Evolutionary conservation across 768 basidiomycete genomes (phyloP).

Genomic region (Leccinum disarticulatum): DNA sequence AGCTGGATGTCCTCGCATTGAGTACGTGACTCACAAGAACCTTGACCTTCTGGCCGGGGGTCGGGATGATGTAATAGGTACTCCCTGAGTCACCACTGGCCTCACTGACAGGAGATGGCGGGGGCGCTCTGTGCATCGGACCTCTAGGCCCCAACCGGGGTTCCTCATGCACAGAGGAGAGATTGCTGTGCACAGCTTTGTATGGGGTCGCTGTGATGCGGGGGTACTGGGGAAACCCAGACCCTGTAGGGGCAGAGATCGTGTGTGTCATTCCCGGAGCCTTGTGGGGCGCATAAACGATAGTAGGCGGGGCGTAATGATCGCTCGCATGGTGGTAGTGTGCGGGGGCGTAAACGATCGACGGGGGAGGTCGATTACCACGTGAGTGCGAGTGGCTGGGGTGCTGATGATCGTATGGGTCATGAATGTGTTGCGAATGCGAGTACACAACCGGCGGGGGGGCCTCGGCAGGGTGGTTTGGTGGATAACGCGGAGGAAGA

Average conservation of each 20-base stretch:
- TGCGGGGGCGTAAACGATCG: slow-evolving; percentile 59
- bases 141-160: slow-evolving; percentile 30
- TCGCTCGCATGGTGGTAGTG: slow-evolving; percentile 42
- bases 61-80: slow-evolving; percentile 74
- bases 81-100: slow-evolving; percentile 58
- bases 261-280: slow-evolving; percentile 68
- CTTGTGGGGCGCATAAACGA: slow-evolving; percentile 54
- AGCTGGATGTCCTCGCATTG: slow-evolving; percentile 17
- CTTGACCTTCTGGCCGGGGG: slow-evolving; percentile 72
- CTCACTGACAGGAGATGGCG: slow-evolving; percentile 40
- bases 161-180: slow-evolving; percentile 41
- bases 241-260: slow-evolving; percentile 56
- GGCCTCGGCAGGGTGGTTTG: slow-evolving; percentile 17
- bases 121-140: slow-evolving; percentile 28
- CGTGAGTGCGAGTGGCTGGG: slow-evolving; percentile 38
- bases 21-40: slow-evolving; percentile 56
- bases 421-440: slow-evolving; percentile 42
- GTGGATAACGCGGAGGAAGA: slow-evolving; percentile 31
- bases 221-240: slow-evolving; percentile 39
- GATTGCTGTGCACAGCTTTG: slow-evolving; percentile 39
- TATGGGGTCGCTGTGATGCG: slow-evolving; percentile 43
- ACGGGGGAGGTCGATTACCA: slow-evolving; percentile 45
- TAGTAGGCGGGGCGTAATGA: slow-evolving; percentile 59
- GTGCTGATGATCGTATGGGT: slow-evolving; percentile 32
- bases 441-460: slow-evolving; percentile 35